A percentile compares a stretch with the other conserved stretches of the same genome.
Conservation (phyloP, 106 monocot genomes). For the Triglochin maritima region DNA sequence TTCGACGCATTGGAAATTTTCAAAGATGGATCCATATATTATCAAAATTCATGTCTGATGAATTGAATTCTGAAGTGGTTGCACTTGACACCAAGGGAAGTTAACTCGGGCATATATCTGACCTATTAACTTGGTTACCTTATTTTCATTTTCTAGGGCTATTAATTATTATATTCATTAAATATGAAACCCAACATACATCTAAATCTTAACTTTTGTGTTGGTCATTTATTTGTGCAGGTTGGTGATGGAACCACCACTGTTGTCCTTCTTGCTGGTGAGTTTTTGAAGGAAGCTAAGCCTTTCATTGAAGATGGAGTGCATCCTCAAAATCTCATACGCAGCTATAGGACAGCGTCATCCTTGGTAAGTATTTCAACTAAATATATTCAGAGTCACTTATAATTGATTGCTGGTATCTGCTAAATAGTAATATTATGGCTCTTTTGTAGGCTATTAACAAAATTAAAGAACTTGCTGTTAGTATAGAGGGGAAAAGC, state of each 20-base stretch:
- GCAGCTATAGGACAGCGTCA: conserved; percentile 73
- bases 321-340: conserved; percentile 90
- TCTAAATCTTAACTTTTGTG: too few relatives aligned
- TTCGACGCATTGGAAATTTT: too few relatives aligned
- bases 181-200: too few relatives aligned
- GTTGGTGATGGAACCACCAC: conserved; percentile 99
- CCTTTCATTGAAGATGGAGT: conserved; percentile 98
- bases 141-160: too few relatives aligned
- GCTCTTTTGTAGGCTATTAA: conserved; percentile 55
- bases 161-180: too few relatives aligned
- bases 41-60: too few relatives aligned
- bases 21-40: too few relatives aligned
- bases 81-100: too few relatives aligned
- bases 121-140: too few relatives aligned
- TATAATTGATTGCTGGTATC: not conserved
- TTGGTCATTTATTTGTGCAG: conserved; percentile 15
- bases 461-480: conserved; percentile 76
- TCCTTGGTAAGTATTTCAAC: conserved; percentile 36
- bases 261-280: conserved; percentile 95
- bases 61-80: too few relatives aligned
- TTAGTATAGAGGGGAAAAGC: conserved; percentile 95
- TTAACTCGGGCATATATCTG: too few relatives aligned
- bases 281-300: conserved; percentile 91
- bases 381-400: not conserved
- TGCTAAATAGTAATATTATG: not conserved